These are phyloP conservation scores for Mentha longifolia DNA, from an alignment of 257 asterid species.

Conservation along the genomic window DNA sequence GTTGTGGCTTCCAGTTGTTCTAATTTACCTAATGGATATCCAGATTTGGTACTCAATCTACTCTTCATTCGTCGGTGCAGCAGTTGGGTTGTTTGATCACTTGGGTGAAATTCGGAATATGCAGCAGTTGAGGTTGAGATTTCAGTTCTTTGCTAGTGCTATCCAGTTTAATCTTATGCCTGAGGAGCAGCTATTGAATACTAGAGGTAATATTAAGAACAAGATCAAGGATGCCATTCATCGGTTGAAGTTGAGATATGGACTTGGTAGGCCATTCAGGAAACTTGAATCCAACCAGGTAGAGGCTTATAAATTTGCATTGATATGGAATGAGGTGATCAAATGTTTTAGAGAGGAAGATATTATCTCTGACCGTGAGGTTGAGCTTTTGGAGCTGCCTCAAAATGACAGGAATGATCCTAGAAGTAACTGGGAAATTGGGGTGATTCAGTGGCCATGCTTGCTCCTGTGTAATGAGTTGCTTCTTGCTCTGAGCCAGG, in stretches of 20 bases:
- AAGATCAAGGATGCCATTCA: constrained; percentile 78
- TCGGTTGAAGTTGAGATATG: constrained; percentile 92
- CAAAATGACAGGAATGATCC: constrained; percentile 62
- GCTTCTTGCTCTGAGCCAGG: constrained; percentile 94
- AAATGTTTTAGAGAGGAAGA: constrained; percentile 92
- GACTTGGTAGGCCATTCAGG: constrained; percentile 89
- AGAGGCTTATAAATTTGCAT: constrained; percentile 93
- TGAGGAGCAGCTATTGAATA: constrained; percentile 89
- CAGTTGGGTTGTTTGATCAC: constrained; percentile 92
- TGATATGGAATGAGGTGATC: constrained; percentile 97
- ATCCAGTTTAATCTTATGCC: constrained; percentile 98
- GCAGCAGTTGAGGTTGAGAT: constrained; percentile 93
- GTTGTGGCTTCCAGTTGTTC: constrained; percentile 90
- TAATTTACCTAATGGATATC: constrained; percentile 93
- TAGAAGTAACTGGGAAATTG: constrained; percentile 72
- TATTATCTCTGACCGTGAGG: constrained; percentile 83
- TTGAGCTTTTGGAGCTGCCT: constrained; percentile 93
- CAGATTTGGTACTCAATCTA: constrained; percentile 97
- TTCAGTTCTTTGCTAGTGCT: constrained; percentile 98
- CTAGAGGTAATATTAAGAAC: constrained; percentile 76
- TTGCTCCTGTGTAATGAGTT: constrained; percentile 93
- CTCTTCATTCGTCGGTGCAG: constrained; percentile 89
- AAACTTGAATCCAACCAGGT: constrained; percentile 95
- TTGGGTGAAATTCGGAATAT: constrained; percentile 98
- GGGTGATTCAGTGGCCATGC: constrained; percentile 99